Evolutionary conservation across 441 rosid genomes (phyloP).

Genomic region (Populus tomentosa): DNA sequence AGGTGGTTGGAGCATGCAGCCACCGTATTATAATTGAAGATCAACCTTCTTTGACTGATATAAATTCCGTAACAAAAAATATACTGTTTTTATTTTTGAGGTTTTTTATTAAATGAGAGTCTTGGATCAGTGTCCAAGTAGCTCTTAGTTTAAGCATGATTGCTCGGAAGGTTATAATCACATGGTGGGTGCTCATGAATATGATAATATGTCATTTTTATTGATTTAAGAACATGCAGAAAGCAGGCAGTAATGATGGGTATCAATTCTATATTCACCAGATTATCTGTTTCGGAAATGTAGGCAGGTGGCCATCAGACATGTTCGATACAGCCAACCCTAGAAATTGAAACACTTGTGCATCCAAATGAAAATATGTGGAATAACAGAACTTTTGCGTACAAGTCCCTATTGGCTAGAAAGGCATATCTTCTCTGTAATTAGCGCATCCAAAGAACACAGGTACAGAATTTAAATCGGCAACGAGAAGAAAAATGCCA

Average conservation of each 20-base stretch:
- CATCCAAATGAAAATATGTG: constrained; percentile 8
- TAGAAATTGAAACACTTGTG: background rate
- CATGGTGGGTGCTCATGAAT: background rate
- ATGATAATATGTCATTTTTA: background rate
- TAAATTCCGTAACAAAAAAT: background rate
- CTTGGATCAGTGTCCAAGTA: no score
- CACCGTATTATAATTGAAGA: no score
- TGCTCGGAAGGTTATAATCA: background rate
- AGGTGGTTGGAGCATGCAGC: no score
- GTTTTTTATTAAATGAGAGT: no score
- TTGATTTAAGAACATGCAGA: background rate
- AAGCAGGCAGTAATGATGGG: background rate
- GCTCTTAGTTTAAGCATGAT: no score
- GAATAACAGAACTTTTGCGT: background rate
- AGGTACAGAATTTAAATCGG: background rate
- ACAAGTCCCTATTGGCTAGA: background rate
- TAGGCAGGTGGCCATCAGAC: background rate
- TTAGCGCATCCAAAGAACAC: background rate
- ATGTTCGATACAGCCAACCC: background rate
- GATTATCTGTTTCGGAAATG: background rate
- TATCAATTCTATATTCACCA: background rate
- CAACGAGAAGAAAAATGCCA: constrained; percentile 15
- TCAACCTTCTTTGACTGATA: no score
- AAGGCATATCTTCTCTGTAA: background rate
- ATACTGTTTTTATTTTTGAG: no score